Conservation (phyloP, 2,329 filamentous ascomycete genomes). For the Fusarium avenaceum region DNA sequence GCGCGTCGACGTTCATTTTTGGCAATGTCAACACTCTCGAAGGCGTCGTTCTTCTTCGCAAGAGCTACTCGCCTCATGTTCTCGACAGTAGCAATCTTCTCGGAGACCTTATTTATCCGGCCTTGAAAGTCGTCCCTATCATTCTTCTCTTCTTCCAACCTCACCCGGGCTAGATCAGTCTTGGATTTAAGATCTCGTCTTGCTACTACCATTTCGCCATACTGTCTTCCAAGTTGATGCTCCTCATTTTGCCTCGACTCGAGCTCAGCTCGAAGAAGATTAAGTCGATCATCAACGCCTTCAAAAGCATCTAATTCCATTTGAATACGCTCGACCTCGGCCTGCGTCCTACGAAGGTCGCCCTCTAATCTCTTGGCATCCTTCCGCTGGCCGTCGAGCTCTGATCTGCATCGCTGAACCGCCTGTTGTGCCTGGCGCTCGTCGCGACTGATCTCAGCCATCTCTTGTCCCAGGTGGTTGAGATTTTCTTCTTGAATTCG, state of each 20-base stretch:
- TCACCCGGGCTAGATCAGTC: slow-evolving; percentile 58
- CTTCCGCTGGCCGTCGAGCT: slow-evolving; percentile 59
- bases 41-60: slow-evolving; percentile 72
- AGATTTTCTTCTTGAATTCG: slow-evolving; percentile 63
- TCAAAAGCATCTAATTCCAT: slow-evolving; percentile 76
- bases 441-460: slow-evolving; percentile 65
- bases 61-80: slow-evolving; percentile 67
- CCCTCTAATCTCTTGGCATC: slow-evolving; percentile 61
- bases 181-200: slow-evolving; percentile 63
- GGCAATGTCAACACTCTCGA: slow-evolving; percentile 64
- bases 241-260: slow-evolving; percentile 64
- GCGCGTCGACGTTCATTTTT: slow-evolving; percentile 61
- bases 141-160: slow-evolving; percentile 51
- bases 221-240: slow-evolving; percentile 67
- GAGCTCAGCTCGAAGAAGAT: slow-evolving; percentile 70
- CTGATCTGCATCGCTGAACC: slow-evolving; percentile 62
- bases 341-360: slow-evolving; percentile 70
- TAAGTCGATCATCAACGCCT: slow-evolving; percentile 76
- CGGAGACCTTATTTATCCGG: slow-evolving; percentile 67
- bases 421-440: slow-evolving; percentile 62
- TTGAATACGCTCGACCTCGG: slow-evolving; percentile 63
- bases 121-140: slow-evolving; percentile 59
- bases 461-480: slow-evolving; percentile 67
- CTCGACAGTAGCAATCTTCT: slow-evolving; percentile 64
- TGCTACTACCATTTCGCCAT: slow-evolving; percentile 63